Evolutionary conservation across 176 grass and related monocot genomes (phyloP), one percentile per base, ranked within the genome.

Genomic region (Dendrocalamus sinicus): DNA sequence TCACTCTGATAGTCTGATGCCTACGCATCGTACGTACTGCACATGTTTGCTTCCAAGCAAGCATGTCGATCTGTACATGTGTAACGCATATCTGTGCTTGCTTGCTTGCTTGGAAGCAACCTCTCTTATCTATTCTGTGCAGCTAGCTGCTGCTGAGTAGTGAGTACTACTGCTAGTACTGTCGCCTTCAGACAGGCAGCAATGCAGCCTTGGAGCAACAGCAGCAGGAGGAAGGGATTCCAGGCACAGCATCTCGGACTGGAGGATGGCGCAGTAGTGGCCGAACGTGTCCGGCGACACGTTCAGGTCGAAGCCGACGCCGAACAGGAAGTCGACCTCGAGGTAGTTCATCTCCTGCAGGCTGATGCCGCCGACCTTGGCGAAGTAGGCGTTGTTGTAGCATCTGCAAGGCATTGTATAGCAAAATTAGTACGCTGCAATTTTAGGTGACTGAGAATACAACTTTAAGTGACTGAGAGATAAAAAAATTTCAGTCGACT

Each of bases 331-430:
- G 7, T 92, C 87, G 28, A 86, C 79, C 86, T 94, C 89, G 35
- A 94, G 70, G 50, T 87, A 81, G 83, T 88, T 94, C 89, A 94
- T 91, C 83, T 89, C 90, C 84, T 39, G 26, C 47, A 94, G 72
- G 80, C 84, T 92, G 81, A 91, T 75, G 22, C 86, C 85, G 26
- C 85, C 85, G 35, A 90, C 77, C 89, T 24, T 81, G 13, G 89
- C 92, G 68, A 91, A 92, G 79, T 77, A 81, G 14, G 71, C 83
- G 79, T 94, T 94, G 70, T 89, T 81, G 87, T 87, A 78, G 72
- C 32, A 77, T 35, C 89, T 92, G 78, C 50, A 53, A 69, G 46
- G 32, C 46, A 73, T 5, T 17, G 58, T 39, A 47, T 65, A 26
- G 26, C 26, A 26, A 26, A 26, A 26, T 26, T 26, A 26, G 26